A percentile compares a stretch with the other conserved stretches of the same genome.
Evolutionary conservation across 2,329 filamentous ascomycete species (phyloP).

Genomic region (Gliomastix tumulicola): DNA sequence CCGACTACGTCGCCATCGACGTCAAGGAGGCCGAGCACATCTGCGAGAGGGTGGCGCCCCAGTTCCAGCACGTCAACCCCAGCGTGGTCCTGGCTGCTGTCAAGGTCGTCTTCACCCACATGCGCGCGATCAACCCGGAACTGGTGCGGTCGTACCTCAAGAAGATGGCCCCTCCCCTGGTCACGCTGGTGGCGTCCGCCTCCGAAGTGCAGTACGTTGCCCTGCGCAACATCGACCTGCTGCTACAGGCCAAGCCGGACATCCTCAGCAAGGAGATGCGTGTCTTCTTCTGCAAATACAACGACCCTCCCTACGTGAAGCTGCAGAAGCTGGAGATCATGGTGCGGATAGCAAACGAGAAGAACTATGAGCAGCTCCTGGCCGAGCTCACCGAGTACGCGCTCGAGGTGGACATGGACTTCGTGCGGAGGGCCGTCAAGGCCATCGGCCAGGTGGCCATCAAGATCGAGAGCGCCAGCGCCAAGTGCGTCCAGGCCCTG

Average conservation of each 20-base stretch:
- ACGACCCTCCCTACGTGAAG: conserved; percentile 95
- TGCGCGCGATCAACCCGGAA: conserved; percentile 75
- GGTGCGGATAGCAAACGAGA: conserved; percentile 97
- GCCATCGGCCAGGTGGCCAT: conserved; percentile 97
- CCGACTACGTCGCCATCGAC: conserved; percentile 80
- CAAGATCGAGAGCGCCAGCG: conserved; percentile 92
- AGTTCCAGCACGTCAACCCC: conserved; percentile 97
- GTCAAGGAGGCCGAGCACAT: conserved; percentile 97
- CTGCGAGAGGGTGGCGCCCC: conserved; percentile 89
- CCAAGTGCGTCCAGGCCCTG: conserved; percentile 91
- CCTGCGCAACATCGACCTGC: conserved; percentile 87
- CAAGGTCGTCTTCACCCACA: conserved; percentile 95
- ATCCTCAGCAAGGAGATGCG: conserved; percentile 96
- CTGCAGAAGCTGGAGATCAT: conserved; percentile 98
- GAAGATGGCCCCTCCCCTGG: conserved; percentile 97
- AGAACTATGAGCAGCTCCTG: conserved; percentile 89
- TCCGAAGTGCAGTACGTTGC: conserved; percentile 98
- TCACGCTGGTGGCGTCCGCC: conserved; percentile 90
- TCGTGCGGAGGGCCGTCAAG: conserved; percentile 87
- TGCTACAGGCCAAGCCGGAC: conserved; percentile 92
- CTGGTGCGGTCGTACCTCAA: conserved; percentile 81
- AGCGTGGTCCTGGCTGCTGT: conserved; percentile 96
- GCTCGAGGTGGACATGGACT: conserved; percentile 98
- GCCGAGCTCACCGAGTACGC: conserved; percentile 97
- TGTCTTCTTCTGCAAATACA: conserved; percentile 99